These are phyloP conservation scores for Fusarium sp. DNA, from an alignment of 2,329 filamentous ascomycete species.

Conservation along the genomic window DNA sequence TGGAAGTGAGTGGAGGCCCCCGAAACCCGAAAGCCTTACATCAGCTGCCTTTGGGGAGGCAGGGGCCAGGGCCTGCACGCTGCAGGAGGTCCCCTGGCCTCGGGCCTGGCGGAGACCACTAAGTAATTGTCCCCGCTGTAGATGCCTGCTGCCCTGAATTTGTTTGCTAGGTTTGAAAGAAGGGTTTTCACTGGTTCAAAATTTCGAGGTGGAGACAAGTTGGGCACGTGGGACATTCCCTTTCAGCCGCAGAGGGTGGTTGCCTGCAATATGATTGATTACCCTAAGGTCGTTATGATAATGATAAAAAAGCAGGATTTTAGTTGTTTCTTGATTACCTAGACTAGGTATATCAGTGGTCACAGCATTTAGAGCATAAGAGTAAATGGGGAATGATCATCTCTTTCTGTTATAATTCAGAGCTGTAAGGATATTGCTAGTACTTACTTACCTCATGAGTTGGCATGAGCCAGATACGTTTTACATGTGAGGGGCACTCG, in stretches of 20 bases:
- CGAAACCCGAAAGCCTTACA: slow-evolving; percentile 28
- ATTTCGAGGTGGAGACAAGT: slow-evolving; percentile 27
- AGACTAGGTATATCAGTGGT: background rate
- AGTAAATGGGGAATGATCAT: background rate
- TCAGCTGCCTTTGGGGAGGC: slow-evolving; percentile 29
- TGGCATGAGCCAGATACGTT: too few relatives aligned
- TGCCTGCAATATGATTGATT: slow-evolving; percentile 9
- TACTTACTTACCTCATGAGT: background rate
- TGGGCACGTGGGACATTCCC: slow-evolving; percentile 42
- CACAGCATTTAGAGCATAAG: background rate
- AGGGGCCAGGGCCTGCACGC: slow-evolving; percentile 9
- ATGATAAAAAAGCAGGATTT: slow-evolving; percentile 3
- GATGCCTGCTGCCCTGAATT: slow-evolving; percentile 22
- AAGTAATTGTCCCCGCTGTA: slow-evolving; percentile 12
- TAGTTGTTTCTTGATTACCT: background rate
- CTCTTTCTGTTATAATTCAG: background rate
- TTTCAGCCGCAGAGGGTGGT: slow-evolving; percentile 36
- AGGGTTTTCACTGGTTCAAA: slow-evolving; percentile 24
- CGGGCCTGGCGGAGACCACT: slow-evolving; percentile 26
- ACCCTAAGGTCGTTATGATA: slow-evolving; percentile 19
- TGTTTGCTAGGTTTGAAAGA: slow-evolving; percentile 12
- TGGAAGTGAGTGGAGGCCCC: slow-evolving; percentile 27
- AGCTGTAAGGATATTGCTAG: background rate
- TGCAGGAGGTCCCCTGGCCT: slow-evolving; percentile 34
- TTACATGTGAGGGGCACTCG: background rate